phyloP scores from a whole-genome alignment of 2,329 filamentous ascomycete species.

The Ophiostoma australiae region DNA sequence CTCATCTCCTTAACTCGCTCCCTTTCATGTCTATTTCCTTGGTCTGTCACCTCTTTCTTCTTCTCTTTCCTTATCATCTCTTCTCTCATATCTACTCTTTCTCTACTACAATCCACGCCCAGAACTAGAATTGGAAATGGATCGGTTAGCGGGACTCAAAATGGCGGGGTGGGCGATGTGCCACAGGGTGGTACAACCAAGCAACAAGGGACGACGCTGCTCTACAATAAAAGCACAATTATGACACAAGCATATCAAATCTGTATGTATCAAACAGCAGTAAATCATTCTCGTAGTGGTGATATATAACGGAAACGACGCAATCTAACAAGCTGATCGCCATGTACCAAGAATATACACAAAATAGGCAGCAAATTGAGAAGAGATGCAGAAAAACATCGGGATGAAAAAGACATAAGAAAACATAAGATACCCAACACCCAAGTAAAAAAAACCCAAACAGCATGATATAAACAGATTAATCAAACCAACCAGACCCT shows the following conservation, averaged over 20 bases:
- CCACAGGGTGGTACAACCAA: neutral
- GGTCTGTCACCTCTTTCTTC: neutral
- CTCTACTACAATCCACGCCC: conserved; percentile 12
- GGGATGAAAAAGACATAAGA: neutral
- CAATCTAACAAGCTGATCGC: neutral
- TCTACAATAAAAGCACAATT: neutral
- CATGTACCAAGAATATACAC: conserved; percentile 3
- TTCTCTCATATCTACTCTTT: neutral
- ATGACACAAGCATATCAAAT: neutral
- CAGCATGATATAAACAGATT: neutral
- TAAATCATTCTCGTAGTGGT: neutral
- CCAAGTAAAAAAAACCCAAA: neutral
- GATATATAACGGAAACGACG: neutral
- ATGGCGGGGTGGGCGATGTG: neutral
- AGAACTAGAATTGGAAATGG: conserved; percentile 21
- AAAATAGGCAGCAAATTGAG: neutral
- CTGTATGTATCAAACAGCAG: neutral
- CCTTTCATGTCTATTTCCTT: neutral
- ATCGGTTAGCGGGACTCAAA: conserved; percentile 18
- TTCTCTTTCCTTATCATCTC: neutral
- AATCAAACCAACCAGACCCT: neutral
- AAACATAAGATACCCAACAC: conserved; percentile 1
- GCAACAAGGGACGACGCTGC: neutral
- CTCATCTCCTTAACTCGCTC: neutral
- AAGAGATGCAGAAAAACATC: neutral